Percentiles rank a stretch among this genome's conserved stretches.
Evolutionary conservation across 768 basidiomycete species (phyloP).

Genomic region (Termitomyces sp.): DNA sequence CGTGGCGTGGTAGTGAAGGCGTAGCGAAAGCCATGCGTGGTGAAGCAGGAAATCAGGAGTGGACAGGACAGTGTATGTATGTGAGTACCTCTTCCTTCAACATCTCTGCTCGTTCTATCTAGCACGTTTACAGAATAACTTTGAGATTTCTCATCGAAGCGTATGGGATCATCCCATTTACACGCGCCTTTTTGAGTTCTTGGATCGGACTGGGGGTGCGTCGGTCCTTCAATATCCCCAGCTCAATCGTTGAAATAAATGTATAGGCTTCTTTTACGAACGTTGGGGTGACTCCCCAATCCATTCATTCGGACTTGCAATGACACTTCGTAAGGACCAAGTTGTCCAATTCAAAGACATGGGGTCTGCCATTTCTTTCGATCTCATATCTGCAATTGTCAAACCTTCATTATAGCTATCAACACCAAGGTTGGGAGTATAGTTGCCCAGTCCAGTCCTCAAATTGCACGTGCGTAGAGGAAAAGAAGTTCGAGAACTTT

Average conservation of each 20-base stretch:
- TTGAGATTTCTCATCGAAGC: constrained; percentile 27
- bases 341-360: constrained; percentile 23
- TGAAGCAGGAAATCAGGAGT: constrained; percentile 21
- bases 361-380: constrained; percentile 14
- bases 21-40: constrained; percentile 22
- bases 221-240: neutral
- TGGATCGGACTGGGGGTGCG: constrained; percentile 22
- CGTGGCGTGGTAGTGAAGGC: constrained; percentile 18
- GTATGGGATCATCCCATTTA: constrained; percentile 24
- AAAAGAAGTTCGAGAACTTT: constrained; percentile 14
- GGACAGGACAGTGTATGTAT: constrained; percentile 25
- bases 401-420: constrained; percentile 16
- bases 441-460: constrained; percentile 18
- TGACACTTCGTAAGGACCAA: constrained; percentile 26
- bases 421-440: constrained; percentile 25
- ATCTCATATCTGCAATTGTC: constrained; percentile 15
- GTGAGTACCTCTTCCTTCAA: constrained; percentile 17
- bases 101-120: neutral
- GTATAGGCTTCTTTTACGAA: constrained; percentile 27
- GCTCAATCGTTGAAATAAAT: constrained; percentile 2
- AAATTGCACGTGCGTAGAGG: constrained; percentile 21
- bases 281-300: constrained; percentile 27
- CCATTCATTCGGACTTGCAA: constrained; percentile 25
- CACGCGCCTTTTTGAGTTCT: constrained; percentile 21
- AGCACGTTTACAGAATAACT: constrained; percentile 22